A percentile compares a stretch with the other conserved stretches of the same genome.
Conservation (phyloP, 805 yeast species). For the Candida ipomoeae region DNA sequence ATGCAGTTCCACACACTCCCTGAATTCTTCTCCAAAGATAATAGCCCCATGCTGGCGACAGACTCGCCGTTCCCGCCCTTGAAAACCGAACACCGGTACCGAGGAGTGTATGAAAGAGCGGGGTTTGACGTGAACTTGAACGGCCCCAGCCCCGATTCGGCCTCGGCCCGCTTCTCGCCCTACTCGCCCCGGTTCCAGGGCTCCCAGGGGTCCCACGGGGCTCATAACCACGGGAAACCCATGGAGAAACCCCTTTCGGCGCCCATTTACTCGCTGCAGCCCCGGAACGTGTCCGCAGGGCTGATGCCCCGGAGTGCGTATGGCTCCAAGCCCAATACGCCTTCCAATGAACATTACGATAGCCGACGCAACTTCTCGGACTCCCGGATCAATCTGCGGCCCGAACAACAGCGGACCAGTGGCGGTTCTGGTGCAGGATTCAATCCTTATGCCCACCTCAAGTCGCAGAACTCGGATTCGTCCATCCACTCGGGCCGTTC, state of each 20-base stretch:
- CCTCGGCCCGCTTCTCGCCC: background rate
- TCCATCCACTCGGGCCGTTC: background rate
- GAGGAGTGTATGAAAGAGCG: constrained; percentile 75
- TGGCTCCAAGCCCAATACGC: background rate
- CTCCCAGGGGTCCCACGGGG: background rate
- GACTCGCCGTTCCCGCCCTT: constrained; percentile 69
- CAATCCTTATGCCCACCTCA: background rate
- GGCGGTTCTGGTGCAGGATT: background rate
- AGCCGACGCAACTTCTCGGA: background rate
- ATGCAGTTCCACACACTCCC: constrained; percentile 22
- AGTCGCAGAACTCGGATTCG: background rate
- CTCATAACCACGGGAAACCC: background rate
- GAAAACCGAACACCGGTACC: constrained; percentile 55
- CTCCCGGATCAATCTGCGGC: background rate
- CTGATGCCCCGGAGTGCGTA: background rate
- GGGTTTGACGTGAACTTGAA: constrained; percentile 56
- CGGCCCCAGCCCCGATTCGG: background rate
- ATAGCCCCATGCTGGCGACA: constrained; percentile 19
- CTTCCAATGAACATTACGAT: background rate
- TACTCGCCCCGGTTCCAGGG: background rate
- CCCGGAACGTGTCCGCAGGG: background rate
- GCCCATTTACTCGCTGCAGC: background rate
- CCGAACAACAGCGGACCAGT: background rate
- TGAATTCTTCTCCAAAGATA: constrained; percentile 16
- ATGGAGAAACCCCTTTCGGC: background rate